phyloP scores from a whole-genome alignment of 139 green algal genomes.

The Chlamydomonas sp. region DNA sequence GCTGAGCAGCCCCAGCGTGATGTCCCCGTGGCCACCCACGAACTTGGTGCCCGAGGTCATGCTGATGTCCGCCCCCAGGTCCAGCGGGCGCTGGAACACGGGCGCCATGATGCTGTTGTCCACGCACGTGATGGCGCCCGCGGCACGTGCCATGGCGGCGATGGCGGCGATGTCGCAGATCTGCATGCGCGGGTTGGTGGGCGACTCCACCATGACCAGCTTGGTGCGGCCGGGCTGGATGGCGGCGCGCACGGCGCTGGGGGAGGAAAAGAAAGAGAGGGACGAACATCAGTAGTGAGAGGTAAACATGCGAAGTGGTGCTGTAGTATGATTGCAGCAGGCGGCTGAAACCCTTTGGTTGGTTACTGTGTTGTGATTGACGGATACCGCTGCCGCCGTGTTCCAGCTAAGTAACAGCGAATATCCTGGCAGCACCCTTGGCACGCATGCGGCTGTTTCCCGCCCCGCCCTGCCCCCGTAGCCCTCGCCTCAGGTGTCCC shows the following conservation, averaged over 20 bases:
- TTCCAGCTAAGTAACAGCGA: too few relatives aligned
- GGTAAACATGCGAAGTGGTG: not conserved
- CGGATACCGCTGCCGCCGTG: too few relatives aligned
- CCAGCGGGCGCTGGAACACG: constrained; percentile 78
- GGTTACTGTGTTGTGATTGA: too few relatives aligned
- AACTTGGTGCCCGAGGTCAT: constrained; percentile 99
- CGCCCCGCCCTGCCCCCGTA: not conserved
- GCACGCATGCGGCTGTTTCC: too few relatives aligned
- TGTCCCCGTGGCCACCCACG: constrained; percentile 93
- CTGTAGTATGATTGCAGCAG: not conserved
- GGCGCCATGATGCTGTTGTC: constrained; percentile 98
- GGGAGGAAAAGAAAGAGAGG: not conserved
- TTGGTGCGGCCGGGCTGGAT: constrained; percentile 82
- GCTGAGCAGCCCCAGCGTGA: constrained; percentile 92
- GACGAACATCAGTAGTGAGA: not conserved
- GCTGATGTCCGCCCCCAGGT: constrained; percentile 95
- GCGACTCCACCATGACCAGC: constrained; percentile 96
- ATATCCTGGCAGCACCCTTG: too few relatives aligned
- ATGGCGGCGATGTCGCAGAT: constrained; percentile 94
- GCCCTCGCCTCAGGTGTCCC: not conserved
- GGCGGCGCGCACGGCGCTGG: constrained; percentile 68
- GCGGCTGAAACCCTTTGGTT: too few relatives aligned
- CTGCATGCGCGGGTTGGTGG: constrained; percentile 98
- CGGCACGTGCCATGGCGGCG: constrained; percentile 71
- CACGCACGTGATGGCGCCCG: constrained; percentile 86